Base-by-base conservation (phyloP, 1,284 basidiomycete genomes). In the Melampsora medusae region DNA sequence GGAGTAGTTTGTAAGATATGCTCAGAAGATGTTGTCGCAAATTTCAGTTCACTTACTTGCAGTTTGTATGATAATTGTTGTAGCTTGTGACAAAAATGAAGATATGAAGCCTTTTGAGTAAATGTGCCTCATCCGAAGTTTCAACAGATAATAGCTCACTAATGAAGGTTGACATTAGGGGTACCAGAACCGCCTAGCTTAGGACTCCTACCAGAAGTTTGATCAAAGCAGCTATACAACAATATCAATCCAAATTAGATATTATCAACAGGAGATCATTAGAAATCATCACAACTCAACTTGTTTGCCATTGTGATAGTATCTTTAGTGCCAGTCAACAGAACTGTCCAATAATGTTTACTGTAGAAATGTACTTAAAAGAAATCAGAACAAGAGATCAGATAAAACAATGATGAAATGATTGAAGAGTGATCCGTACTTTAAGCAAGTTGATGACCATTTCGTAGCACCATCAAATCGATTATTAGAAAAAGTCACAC, bases 291-390 rank as follows among this genome's bases (percentile, higher is more conserved):
- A 25, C 25, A 25, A 59, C 72, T 62, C 42, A 75, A 73, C 72
- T 75, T 75, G 33, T 67, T 67, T 9, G 72, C 72, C 72, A 75
- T 67, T 2, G 72, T 75, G 53, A 75, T 61, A 22, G 53, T 31
- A 67, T 75, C 72, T 42, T 49, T 53, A 46, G 49, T 0, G 2
- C 72, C 72, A 9, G 64, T 19, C 17, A 75, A 50, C 14, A 75
- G 28, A n/a, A 67, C 50, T n/a, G 19, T 50, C 72, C 72, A 75
- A 53, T 75, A 75, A 62, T 75, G 72, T 25, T 65, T 38, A 38
- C 70, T 73, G 35, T 35, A 35, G 4, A 35, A 6, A 6, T 35
- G 4, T 35, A 35, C 6, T 35, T 35, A 5, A 35, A 35, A 25
- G 16, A 22, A 22, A n/a, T 25, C 16, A 61, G 22, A 16, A 31